Conservation (phyloP, 1,139 yeast species). For the Kluyveromyces sp. region DNA sequence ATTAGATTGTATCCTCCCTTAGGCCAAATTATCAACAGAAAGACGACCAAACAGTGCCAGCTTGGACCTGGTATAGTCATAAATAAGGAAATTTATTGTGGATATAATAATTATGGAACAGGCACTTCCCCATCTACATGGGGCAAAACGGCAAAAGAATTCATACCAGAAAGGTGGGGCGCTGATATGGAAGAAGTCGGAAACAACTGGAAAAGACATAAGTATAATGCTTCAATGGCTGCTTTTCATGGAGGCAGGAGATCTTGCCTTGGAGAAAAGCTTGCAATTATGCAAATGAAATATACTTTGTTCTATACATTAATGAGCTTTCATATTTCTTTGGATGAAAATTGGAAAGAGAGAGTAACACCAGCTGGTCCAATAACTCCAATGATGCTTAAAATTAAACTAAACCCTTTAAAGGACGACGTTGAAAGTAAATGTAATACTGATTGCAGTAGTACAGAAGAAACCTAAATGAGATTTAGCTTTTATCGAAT, state of each 20-base stretch:
- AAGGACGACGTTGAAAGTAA: neutral
- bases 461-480: neutral
- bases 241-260: conserved; percentile 57
- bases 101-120: conserved; percentile 50
- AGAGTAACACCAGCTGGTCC: conserved; percentile 45
- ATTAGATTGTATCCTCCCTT: conserved; percentile 50
- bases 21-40: conserved; percentile 49
- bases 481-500: neutral
- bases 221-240: conserved; percentile 40
- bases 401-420: conserved; percentile 15
- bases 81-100: conserved; percentile 50
- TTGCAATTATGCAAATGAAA: conserved; percentile 44
- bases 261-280: conserved; percentile 56
- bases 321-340: conserved; percentile 30
- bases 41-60: conserved; percentile 34
- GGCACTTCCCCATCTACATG: conserved; percentile 45
- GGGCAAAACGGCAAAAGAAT: conserved; percentile 43
- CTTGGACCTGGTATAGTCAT: conserved; percentile 40
- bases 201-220: conserved; percentile 36
- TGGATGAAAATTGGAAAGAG: conserved; percentile 44
- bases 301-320: conserved; percentile 35
- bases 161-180: conserved; percentile 57
- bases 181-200: conserved; percentile 31
- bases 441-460: neutral
- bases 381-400: conserved; percentile 31